Evolutionary conservation across 805 yeast species (phyloP).

Genomic region (Teunomyces stri): DNA sequence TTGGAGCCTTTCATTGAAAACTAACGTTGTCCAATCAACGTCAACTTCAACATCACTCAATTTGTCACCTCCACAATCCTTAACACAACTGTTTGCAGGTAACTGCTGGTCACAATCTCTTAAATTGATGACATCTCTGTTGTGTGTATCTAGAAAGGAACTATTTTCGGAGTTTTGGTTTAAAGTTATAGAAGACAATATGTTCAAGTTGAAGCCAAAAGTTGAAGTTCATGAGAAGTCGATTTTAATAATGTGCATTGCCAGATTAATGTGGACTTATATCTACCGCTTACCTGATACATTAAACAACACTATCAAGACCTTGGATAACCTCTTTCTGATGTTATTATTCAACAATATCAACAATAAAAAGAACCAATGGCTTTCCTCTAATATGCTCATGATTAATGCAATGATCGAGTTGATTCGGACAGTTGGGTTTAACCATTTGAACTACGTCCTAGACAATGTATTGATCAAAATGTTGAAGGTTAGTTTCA

Average conservation of each 20-base stretch:
- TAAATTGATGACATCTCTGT: constrained; percentile 64
- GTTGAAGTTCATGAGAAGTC: constrained; percentile 47
- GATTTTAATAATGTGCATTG: constrained; percentile 59
- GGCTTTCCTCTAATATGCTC: constrained; percentile 67
- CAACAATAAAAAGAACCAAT: constrained; percentile 59
- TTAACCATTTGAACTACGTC: constrained; percentile 71
- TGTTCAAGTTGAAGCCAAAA: constrained; percentile 65
- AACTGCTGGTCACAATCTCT: constrained; percentile 66
- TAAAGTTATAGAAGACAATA: constrained; percentile 58
- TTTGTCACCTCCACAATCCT: neutral
- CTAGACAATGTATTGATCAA: constrained; percentile 77
- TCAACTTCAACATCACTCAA: neutral
- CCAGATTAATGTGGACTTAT: constrained; percentile 87
- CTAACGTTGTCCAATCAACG: neutral
- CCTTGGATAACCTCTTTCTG: constrained; percentile 62
- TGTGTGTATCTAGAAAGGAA: constrained; percentile 79
- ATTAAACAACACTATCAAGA: constrained; percentile 79
- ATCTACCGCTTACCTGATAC: constrained; percentile 85
- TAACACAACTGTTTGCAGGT: constrained; percentile 1
- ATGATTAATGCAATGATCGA: constrained; percentile 68
- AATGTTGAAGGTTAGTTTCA: constrained; percentile 59
- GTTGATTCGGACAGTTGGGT: constrained; percentile 74
- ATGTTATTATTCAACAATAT: constrained; percentile 48
- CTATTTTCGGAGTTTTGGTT: constrained; percentile 75
- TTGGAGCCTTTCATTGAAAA: constrained; percentile 38